Conservation (phyloP, 768 basidiomycete species). For the Xerocomus spinulosus region DNA sequence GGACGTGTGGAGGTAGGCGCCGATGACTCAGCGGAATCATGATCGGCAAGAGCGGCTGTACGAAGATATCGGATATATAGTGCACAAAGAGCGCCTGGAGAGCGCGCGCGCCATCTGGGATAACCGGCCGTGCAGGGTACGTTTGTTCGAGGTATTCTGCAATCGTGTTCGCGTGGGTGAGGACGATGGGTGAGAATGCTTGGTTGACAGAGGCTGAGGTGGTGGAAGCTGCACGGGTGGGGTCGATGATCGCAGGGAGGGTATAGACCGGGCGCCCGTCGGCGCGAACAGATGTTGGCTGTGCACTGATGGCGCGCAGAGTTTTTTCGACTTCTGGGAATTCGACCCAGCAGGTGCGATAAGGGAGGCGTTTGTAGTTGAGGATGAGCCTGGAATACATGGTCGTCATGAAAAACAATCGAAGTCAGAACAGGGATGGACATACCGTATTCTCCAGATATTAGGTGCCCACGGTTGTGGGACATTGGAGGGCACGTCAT, state of each 20-base stretch:
- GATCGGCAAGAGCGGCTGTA: conserved; percentile 62
- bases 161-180: conserved; percentile 59
- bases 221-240: conserved; percentile 21
- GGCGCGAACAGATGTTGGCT: conserved; percentile 46
- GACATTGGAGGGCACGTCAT: conserved; percentile 58
- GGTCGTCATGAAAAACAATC: background rate
- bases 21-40: conserved; percentile 67
- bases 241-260: conserved; percentile 66
- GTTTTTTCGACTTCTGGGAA: conserved; percentile 64
- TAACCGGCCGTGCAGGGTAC: conserved; percentile 66
- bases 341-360: conserved; percentile 68
- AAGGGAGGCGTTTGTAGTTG: conserved; percentile 71
- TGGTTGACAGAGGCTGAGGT: no score
- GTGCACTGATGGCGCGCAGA: conserved; percentile 54
- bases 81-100: conserved; percentile 68
- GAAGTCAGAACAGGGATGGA: background rate
- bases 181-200: conserved; percentile 48
- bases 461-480: conserved; percentile 75
- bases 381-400: conserved; percentile 52
- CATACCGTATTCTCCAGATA: conserved; percentile 64
- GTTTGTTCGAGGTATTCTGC: conserved; percentile 67
- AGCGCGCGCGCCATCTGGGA: conserved; percentile 66
- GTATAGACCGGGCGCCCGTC: conserved; percentile 63
- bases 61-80: conserved; percentile 61
- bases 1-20: conserved; percentile 51